phyloP scores from a whole-genome alignment of 352 stramenopile genomes.

The Aphanomyces stellatus region DNA sequence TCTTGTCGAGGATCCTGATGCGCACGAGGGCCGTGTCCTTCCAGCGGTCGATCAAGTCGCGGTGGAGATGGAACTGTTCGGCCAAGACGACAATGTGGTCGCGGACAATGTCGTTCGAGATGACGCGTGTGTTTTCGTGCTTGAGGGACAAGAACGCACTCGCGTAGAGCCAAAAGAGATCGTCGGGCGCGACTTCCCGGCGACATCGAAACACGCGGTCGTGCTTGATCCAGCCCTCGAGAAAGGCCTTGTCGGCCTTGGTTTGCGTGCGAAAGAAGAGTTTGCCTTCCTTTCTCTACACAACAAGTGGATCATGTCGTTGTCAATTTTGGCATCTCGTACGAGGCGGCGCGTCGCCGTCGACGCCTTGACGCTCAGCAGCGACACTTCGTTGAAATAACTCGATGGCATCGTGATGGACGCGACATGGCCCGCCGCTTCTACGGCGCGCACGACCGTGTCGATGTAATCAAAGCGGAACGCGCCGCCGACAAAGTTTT shows the following conservation, averaged over 20 bases:
- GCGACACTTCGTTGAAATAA: constrained; percentile 23
- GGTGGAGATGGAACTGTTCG: constrained; percentile 34
- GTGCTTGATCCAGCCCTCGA: constrained; percentile 57
- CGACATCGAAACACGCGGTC: constrained; percentile 88
- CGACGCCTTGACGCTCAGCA: constrained; percentile 41
- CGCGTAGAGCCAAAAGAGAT: constrained; percentile 98
- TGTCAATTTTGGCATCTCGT: too few relatives aligned
- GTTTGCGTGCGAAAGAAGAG: constrained; percentile 41
- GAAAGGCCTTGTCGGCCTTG: constrained; percentile 41
- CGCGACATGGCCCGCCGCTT: constrained; percentile 59
- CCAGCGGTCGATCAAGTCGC: constrained; percentile 68
- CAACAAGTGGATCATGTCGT: constrained; percentile 30
- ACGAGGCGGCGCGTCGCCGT: constrained; percentile 33
- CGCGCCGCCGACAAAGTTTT: constrained; percentile 89
- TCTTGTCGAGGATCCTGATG: constrained; percentile 61
- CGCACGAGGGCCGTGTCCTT: constrained; percentile 59
- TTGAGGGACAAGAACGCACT: constrained; percentile 55
- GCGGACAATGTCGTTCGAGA: constrained; percentile 97
- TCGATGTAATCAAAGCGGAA: constrained; percentile 96
- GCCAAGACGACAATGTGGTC: constrained; percentile 85
- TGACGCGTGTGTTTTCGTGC: constrained; percentile 48
- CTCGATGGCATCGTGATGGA: constrained; percentile 63
- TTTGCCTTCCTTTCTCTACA: constrained; percentile 43
- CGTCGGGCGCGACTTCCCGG: constrained; percentile 79
- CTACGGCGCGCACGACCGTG: constrained; percentile 78